Percentiles rank a stretch among this genome's conserved stretches.
phyloP scores from a whole-genome alignment of 805 yeast genomes.

The Candida namnaoensis region DNA sequence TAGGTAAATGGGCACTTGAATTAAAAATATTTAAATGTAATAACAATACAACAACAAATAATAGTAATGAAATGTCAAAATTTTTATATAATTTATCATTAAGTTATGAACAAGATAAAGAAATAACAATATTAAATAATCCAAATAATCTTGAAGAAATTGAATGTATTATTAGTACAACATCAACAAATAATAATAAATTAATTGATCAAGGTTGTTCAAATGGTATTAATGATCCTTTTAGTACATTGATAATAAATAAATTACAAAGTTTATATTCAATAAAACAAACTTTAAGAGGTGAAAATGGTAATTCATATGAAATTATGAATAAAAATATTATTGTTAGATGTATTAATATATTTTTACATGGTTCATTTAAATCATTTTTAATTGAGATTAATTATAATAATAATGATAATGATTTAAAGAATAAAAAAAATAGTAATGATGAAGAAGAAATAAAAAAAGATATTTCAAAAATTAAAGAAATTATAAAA shows the following conservation, averaged over 20 bases:
- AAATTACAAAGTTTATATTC: slow-evolving; percentile 67
- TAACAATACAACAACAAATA: slow-evolving; percentile 16
- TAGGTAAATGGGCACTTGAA: slow-evolving; percentile 64
- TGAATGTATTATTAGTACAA: slow-evolving; percentile 5
- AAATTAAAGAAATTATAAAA: slow-evolving; percentile 20
- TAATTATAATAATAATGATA: neutral
- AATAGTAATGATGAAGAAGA: slow-evolving; percentile 18
- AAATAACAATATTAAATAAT: slow-evolving; percentile 14
- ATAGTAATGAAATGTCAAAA: slow-evolving; percentile 1
- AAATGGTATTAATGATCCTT: slow-evolving; percentile 44
- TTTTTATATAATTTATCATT: slow-evolving; percentile 7
- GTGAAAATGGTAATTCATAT: slow-evolving; percentile 68
- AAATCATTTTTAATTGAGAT: slow-evolving; percentile 62
- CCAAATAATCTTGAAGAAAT: slow-evolving; percentile 12
- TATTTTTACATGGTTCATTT: slow-evolving; percentile 66
- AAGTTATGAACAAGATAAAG: slow-evolving; percentile 10
- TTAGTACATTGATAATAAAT: slow-evolving; percentile 44
- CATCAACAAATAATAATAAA: slow-evolving; percentile 4
- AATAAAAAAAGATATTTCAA: neutral
- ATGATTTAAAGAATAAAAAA: slow-evolving; percentile 20
- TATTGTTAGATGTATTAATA: slow-evolving; percentile 56
- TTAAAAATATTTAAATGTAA: slow-evolving; percentile 63
- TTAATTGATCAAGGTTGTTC: slow-evolving; percentile 41
- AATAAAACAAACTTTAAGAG: slow-evolving; percentile 57
- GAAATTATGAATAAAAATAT: slow-evolving; percentile 34